Conservation (phyloP, 768 basidiomycete genomes). For the Tulasnella sp. region DNA sequence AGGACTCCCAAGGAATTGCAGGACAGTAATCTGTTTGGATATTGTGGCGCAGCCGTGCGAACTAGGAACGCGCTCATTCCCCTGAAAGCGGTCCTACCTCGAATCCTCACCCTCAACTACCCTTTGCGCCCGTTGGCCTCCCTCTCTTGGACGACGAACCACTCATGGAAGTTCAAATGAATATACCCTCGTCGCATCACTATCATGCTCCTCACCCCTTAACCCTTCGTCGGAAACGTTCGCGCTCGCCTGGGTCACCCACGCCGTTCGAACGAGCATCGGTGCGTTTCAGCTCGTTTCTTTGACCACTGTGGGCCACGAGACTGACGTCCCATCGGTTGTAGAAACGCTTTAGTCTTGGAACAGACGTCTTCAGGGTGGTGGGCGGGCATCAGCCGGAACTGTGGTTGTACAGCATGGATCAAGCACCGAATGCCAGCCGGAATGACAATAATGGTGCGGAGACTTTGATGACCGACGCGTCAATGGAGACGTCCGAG, state of each 20-base stretch:
- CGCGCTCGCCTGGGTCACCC: constrained; percentile 23
- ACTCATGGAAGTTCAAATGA: neutral
- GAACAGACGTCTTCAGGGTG: neutral
- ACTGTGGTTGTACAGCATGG: neutral
- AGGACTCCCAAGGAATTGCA: constrained; percentile 27
- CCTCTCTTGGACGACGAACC: constrained; percentile 6
- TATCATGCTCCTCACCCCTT: neutral
- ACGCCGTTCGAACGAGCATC: constrained; percentile 8
- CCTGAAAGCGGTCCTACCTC: neutral
- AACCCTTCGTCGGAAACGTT: constrained; percentile 6
- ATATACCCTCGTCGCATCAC: neutral
- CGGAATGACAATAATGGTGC: neutral
- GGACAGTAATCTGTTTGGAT: neutral
- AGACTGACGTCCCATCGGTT: neutral
- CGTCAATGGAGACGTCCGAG: neutral
- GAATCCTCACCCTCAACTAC: neutral
- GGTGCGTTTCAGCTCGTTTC: neutral
- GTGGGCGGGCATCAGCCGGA: neutral
- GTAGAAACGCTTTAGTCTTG: neutral
- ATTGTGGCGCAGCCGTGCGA: constrained; percentile 1
- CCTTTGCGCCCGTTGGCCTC: neutral
- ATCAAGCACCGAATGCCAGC: neutral
- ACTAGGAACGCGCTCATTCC: neutral
- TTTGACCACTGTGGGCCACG: neutral
- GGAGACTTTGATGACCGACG: neutral